Percentiles rank a stretch among this genome's conserved stretches.
phyloP scores from a whole-genome alignment of 2,329 filamentous ascomycete genomes.

The Zasmidium citrigriseum region DNA sequence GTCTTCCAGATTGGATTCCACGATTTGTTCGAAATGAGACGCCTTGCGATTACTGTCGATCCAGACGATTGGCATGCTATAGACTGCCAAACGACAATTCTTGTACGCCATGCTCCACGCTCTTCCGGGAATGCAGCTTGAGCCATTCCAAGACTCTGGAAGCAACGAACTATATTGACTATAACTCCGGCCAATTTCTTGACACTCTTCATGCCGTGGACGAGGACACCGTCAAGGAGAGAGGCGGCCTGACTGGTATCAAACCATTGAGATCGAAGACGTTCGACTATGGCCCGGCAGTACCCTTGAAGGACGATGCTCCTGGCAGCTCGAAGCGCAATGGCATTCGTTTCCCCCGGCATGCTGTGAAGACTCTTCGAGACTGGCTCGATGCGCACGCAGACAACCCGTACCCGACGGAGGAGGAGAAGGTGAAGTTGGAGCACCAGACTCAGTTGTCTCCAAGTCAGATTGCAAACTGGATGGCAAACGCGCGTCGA shows the following conservation, averaged over 20 bases:
- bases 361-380: slow-evolving; percentile 78
- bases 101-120: slow-evolving; percentile 50
- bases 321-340: slow-evolving; percentile 43
- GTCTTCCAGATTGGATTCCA: slow-evolving; percentile 42
- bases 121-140: slow-evolving; percentile 53
- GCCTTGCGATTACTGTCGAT: slow-evolving; percentile 51
- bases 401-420: slow-evolving; percentile 83
- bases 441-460: slow-evolving; percentile 78
- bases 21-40: slow-evolving; percentile 47
- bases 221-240: slow-evolving; percentile 40
- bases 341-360: slow-evolving; percentile 74
- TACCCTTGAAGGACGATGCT: slow-evolving; percentile 32
- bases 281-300: slow-evolving; percentile 15
- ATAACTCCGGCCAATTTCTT: slow-evolving; percentile 37
- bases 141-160: slow-evolving; percentile 34
- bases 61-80: slow-evolving; percentile 50
- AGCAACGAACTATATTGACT: slow-evolving; percentile 27
- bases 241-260: slow-evolving; percentile 37
- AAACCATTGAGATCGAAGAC: slow-evolving; percentile 30
- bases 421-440: slow-evolving; percentile 80
- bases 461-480: slow-evolving; percentile 83
- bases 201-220: slow-evolving; percentile 51
- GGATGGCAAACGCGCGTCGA: slow-evolving; percentile 86
- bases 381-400: slow-evolving; percentile 80
- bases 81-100: slow-evolving; percentile 40